phyloP scores from a whole-genome alignment of 768 basidiomycete genomes.

The Rhodotorula sphaerocarpa region DNA sequence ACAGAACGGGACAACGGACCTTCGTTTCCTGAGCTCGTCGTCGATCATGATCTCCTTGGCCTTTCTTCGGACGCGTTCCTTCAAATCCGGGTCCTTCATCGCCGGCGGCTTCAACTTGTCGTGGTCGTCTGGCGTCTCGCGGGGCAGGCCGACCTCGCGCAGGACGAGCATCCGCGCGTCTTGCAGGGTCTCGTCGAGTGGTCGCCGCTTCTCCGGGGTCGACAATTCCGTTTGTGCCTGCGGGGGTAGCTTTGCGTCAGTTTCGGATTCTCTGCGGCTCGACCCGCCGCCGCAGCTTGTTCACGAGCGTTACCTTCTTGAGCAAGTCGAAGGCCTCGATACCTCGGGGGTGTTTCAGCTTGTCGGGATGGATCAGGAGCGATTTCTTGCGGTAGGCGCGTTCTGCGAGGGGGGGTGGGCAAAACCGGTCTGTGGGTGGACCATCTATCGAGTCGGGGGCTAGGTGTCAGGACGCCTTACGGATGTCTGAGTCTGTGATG shows the following conservation, averaged over 20 bases:
- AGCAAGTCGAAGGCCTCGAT: conserved; percentile 88
- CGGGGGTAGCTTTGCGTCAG: background rate
- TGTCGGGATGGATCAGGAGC: conserved; percentile 89
- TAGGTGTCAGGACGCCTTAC: conserved; percentile 2
- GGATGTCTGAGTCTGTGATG: conserved; percentile 60
- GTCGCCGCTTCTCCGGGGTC: conserved; percentile 22
- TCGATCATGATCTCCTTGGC: conserved; percentile 80
- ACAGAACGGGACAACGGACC: conserved; percentile 50
- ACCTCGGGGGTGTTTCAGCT: conserved; percentile 59
- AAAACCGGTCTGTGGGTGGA: background rate
- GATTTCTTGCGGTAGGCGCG: conserved; percentile 45
- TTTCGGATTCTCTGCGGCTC: background rate
- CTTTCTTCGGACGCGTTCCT: conserved; percentile 58
- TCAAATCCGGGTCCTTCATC: conserved; percentile 54
- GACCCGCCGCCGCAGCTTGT: background rate
- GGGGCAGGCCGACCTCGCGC: conserved; percentile 53
- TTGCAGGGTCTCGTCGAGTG: conserved; percentile 63
- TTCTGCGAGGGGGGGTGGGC: conserved; percentile 7
- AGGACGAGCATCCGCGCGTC: conserved; percentile 60
- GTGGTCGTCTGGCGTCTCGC: conserved; percentile 56
- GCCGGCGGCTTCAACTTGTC: conserved; percentile 45
- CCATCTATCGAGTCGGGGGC: conserved; percentile 15
- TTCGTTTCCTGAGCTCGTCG: conserved; percentile 74
- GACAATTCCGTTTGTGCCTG: conserved; percentile 76
- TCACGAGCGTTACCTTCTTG: conserved; percentile 61